Evolutionary conservation across 2,329 filamentous ascomycete species (phyloP).

Genomic region (Pseudocercospora cruenta): DNA sequence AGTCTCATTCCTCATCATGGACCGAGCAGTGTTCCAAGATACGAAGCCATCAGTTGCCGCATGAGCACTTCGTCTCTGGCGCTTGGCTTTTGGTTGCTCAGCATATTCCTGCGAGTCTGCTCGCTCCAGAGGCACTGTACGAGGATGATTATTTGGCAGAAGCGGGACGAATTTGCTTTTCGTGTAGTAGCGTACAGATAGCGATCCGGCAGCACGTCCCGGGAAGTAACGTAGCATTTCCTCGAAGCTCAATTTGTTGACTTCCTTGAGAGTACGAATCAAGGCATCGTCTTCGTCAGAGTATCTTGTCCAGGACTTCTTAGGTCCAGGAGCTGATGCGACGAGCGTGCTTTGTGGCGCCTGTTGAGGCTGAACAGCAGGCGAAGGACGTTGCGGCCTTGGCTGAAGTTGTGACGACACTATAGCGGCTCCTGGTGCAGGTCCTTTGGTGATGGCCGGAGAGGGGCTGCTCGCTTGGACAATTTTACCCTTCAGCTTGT

Average conservation of each 20-base stretch:
- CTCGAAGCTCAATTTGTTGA: slow-evolving; percentile 42
- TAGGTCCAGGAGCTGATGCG: not conserved
- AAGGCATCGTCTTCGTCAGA: slow-evolving; percentile 37
- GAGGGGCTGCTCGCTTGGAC: not conserved
- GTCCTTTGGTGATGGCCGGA: not conserved
- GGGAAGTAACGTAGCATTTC: slow-evolving; percentile 43
- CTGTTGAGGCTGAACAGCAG: not conserved
- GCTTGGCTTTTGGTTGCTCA: slow-evolving; percentile 12
- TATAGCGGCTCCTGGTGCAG: not conserved
- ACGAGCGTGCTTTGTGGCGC: not conserved
- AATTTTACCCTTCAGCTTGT: slow-evolving; percentile 8
- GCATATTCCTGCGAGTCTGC: slow-evolving; percentile 7
- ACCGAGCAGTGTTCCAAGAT: slow-evolving; percentile 28
- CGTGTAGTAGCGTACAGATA: slow-evolving; percentile 35
- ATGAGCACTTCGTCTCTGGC: slow-evolving; percentile 8
- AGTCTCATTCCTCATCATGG: slow-evolving; percentile 3
- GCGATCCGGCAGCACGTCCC: slow-evolving; percentile 34
- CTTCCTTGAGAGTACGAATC: slow-evolving; percentile 48
- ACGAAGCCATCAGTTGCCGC: slow-evolving; percentile 29
- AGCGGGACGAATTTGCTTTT: slow-evolving; percentile 2
- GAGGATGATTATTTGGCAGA: not conserved
- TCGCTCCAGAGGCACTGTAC: not conserved
- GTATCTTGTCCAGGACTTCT: slow-evolving; percentile 25
- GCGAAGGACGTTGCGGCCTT: not conserved
- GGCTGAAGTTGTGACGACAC: not conserved